Conservation (phyloP, 176 grass and related monocot species). For the Eremochloa ophiuroides region DNA sequence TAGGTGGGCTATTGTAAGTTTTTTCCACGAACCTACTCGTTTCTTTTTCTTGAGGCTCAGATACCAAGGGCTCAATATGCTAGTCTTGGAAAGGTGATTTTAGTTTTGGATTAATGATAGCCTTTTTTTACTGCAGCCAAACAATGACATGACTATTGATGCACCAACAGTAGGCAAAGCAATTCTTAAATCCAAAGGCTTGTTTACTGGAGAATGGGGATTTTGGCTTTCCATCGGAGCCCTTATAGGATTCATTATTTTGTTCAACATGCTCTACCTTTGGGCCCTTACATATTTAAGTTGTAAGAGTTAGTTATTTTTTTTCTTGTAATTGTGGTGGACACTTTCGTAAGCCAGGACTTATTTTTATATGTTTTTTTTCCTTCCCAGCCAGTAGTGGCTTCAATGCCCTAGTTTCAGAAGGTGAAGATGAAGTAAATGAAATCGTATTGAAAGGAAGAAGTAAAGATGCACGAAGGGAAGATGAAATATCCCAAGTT, state of each 20-base stretch:
- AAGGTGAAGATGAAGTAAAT: slow-evolving; percentile 30
- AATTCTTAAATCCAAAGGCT: slow-evolving; percentile 74
- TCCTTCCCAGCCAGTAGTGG: slow-evolving; percentile 42
- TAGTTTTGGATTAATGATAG: neutral
- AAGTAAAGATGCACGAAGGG: neutral
- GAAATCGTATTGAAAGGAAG: slow-evolving; percentile 1
- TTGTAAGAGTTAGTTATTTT: slow-evolving; percentile 47
- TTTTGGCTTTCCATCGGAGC: slow-evolving; percentile 82
- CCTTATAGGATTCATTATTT: slow-evolving; percentile 50
- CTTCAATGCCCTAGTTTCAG: slow-evolving; percentile 40
- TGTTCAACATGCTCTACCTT: slow-evolving; percentile 77
- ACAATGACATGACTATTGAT: slow-evolving; percentile 49
- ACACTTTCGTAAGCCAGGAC: neutral
- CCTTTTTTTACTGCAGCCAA: slow-evolving; percentile 43
- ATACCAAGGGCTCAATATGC: neutral
- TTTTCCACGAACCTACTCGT: slow-evolving; percentile 1
- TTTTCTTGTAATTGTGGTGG: neutral
- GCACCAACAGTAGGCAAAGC: slow-evolving; percentile 70
- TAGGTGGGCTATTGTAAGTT: slow-evolving; percentile 71
- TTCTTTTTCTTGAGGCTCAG: neutral
- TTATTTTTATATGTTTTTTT: slow-evolving; percentile 18
- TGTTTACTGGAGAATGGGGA: slow-evolving; percentile 55
- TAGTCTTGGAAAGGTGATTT: neutral
- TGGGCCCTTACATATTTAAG: slow-evolving; percentile 57
- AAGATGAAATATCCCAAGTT: slow-evolving; percentile 9